Base-by-base conservation (phyloP, 2,329 filamentous ascomycete genomes). In the Venturia pyrina region DNA sequence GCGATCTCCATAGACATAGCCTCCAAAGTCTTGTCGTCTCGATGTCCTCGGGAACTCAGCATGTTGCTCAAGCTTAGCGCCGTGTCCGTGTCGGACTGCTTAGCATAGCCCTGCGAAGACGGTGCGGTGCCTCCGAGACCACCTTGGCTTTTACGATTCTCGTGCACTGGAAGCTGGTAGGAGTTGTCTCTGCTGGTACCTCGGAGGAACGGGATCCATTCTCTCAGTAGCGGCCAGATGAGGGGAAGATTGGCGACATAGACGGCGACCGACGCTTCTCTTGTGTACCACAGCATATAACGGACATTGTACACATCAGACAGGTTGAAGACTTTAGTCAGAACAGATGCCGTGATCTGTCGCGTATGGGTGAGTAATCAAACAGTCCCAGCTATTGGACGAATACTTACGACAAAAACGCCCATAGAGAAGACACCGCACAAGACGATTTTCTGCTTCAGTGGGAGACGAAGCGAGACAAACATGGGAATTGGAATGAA, bases 401-500 rank as follows among this genome's bases (percentile, higher is more conserved):
- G 19, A 11, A 34, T 11, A 68, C 73, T 41, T 70, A 87, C 76
- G 40, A 83, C 79, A 68, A 83, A 83, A 61, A 76, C 71, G 24
- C 82, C 81, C 68, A 83, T 77, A 56, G 79, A 76, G 70, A 84
- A 83, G 41, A 84, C 74, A 34, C 76, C 68, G n/a, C 76, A 70
- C 1, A 87, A 77, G 0, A 85, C 77, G 0, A 80, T 64, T 72
- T 87, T 87, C 70, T 83, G 80, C 71, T 79, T 82, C 1, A 76
- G 50, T 6, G 78, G 75, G 1, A 87, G 75, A 59, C 80, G 78
- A 0, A 85, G 79, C 34, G 78, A 78, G 13, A 82, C 69, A 34
- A 87, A 70, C 64, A 83, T 74, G 0, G 84, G 84, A 68, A 87
- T 77, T 0, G 84, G 83, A 24, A 87, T 81, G 3, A 78, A 70